Evolutionary conservation across 371 early-diverging fungal genomes (phyloP).

Genomic region (Capniomyces stellatus): DNA sequence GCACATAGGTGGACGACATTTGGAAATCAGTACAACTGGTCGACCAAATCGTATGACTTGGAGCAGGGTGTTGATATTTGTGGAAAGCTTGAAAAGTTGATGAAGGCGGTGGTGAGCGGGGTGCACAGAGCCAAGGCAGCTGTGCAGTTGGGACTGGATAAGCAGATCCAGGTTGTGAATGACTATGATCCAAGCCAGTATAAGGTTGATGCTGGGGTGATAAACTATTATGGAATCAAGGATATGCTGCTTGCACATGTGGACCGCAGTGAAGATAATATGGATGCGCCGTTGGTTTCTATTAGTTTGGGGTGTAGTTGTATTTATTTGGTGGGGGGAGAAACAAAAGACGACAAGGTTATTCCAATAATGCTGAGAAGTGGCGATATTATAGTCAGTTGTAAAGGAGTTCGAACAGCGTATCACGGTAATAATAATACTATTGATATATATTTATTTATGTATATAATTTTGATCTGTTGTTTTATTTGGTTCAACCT

Average conservation of each 20-base stretch:
- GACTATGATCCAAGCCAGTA: conserved; percentile 34
- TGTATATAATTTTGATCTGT: too few species aligned
- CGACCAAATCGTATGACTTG: conserved; percentile 39
- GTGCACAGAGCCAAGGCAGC: conserved; percentile 5
- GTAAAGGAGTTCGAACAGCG: conserved; percentile 41
- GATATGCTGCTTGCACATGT: conserved; percentile 87
- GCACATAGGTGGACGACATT: conserved; percentile 70
- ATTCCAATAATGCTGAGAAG: conserved; percentile 45
- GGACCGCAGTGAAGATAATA: conserved; percentile 78
- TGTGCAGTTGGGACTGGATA: background rate
- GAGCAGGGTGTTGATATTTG: conserved; percentile 9
- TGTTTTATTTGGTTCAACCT: too few species aligned
- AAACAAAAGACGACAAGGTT: conserved; percentile 38
- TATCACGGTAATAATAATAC: conserved; percentile 58
- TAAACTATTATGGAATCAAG: conserved; percentile 78
- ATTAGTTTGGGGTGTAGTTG: conserved; percentile 63
- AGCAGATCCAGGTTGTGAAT: conserved; percentile 13
- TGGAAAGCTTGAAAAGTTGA: conserved; percentile 9
- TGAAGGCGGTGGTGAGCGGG: conserved; percentile 18
- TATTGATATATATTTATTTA: too few species aligned
- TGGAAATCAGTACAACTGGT: conserved; percentile 88
- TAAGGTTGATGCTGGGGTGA: conserved; percentile 75
- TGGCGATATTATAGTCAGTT: conserved; percentile 78
- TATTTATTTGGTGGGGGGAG: conserved; percentile 61
- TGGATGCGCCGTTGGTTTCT: conserved; percentile 74